Evolutionary conservation across 148 eudicot genomes (phyloP).

Genomic region (Heliamphora exappendiculata): DNA sequence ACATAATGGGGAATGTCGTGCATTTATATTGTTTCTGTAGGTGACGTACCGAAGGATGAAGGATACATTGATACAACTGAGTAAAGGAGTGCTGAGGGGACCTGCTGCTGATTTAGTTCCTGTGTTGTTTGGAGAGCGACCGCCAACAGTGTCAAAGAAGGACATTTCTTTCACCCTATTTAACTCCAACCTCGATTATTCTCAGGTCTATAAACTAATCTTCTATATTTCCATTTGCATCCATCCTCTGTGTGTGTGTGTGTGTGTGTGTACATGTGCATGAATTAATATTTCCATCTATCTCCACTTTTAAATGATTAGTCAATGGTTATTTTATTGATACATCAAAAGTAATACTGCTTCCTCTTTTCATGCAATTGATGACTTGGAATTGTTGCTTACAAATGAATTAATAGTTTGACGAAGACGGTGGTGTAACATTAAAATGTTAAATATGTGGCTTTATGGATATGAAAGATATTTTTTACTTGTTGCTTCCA

Average conservation of each 20-base stretch:
- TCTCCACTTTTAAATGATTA: not conserved
- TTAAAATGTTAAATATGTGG: not conserved
- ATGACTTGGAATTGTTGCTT: not conserved
- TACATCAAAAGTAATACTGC: not conserved
- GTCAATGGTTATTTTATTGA: not conserved
- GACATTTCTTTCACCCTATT: conserved; percentile 57
- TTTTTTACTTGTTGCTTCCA: conserved; percentile 3
- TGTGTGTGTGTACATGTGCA: not conserved
- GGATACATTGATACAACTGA: conserved; percentile 76
- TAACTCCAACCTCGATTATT: conserved; percentile 75
- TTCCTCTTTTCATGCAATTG: not conserved
- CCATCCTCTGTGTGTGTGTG: not conserved
- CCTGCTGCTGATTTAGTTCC: conserved; percentile 93
- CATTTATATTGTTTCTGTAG: conserved; percentile 30
- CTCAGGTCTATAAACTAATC: conserved; percentile 54
- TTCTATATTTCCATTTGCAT: not conserved
- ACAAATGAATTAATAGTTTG: too few relatives aligned
- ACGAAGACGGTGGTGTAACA: not conserved
- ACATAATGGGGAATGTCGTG: not conserved
- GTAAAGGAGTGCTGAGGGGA: conserved; percentile 80
- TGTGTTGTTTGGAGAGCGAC: conserved; percentile 84
- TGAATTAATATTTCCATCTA: not conserved
- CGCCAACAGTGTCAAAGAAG: conserved; percentile 60
- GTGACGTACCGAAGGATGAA: conserved; percentile 96
- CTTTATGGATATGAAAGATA: not conserved